These are phyloP conservation scores for Rhododendron simsii DNA, from an alignment of 148 eudicot species.

Conservation along the genomic window DNA sequence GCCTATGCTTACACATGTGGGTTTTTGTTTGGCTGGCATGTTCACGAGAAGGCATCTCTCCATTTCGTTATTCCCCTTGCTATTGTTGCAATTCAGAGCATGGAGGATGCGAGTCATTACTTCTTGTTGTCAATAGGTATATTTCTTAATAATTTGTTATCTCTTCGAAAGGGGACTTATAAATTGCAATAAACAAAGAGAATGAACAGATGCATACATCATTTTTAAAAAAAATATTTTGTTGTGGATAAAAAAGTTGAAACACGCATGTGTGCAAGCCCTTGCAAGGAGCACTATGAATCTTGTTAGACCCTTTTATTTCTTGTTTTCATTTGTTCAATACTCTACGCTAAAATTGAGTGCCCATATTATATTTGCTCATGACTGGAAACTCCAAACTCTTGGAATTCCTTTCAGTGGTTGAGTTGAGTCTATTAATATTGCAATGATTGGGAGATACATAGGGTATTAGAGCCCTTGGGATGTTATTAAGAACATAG, in stretches of 20 bases:
- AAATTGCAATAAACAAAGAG: not conserved
- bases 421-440: not conserved
- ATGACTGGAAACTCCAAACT: not conserved
- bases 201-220: not conserved
- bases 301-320: not conserved
- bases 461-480: too few species aligned
- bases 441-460: too few species aligned
- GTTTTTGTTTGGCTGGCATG: constrained; percentile 97
- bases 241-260: not conserved
- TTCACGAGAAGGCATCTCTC: constrained; percentile 90
- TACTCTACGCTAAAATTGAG: not conserved
- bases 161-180: not conserved
- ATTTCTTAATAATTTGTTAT: not conserved
- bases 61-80: constrained; percentile 92
- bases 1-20: constrained; percentile 95
- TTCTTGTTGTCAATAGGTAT: constrained; percentile 72
- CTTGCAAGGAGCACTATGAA: not conserved
- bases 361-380: not conserved
- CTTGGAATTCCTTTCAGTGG: not conserved
- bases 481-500: too few species aligned
- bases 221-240: not conserved
- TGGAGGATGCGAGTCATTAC: constrained; percentile 73
- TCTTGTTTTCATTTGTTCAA: not conserved
- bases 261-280: not conserved
- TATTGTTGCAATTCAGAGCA: constrained; percentile 55